phyloP scores from a whole-genome alignment of 2,329 filamentous ascomycete genomes.

The Coniochaeta sp. region DNA sequence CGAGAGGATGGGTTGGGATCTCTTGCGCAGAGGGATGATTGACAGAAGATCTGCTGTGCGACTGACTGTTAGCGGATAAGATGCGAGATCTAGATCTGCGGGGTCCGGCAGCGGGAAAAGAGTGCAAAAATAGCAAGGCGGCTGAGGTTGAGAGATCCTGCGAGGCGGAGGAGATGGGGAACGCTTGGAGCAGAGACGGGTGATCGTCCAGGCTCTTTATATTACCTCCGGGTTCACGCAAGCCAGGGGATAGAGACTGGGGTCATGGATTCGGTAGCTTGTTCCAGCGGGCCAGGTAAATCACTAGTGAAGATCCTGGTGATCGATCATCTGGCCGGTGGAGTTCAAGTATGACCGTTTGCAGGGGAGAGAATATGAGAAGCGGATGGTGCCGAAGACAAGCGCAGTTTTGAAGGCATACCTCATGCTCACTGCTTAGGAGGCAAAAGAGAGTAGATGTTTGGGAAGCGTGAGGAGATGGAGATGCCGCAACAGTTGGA shows the following conservation, averaged over 20 bases:
- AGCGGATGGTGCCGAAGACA: background rate
- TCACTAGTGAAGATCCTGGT: background rate
- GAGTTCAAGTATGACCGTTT: background rate
- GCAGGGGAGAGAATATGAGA: background rate
- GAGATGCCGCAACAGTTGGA: too few relatives aligned
- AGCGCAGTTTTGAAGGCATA: background rate
- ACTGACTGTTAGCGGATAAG: background rate
- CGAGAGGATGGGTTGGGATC: background rate
- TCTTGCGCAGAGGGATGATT: background rate
- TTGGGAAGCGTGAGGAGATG: too few relatives aligned
- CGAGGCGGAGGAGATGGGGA: background rate
- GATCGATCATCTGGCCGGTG: background rate
- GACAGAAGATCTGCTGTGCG: background rate
- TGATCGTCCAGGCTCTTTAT: background rate
- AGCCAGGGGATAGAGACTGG: background rate
- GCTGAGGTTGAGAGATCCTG: background rate
- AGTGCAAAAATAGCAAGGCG: background rate
- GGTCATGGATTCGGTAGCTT: background rate
- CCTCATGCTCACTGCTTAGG: background rate
- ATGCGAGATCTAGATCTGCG: background rate
- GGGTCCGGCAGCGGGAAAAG: background rate
- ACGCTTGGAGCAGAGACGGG: background rate
- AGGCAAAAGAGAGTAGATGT: background rate
- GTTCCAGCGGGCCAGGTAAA: background rate
- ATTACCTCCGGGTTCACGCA: background rate